A percentile compares a stretch with the other conserved stretches of the same genome.
These are phyloP conservation scores for Venturia carpophila DNA, from an alignment of 2,329 filamentous ascomycete genomes.

Conservation along the genomic window DNA sequence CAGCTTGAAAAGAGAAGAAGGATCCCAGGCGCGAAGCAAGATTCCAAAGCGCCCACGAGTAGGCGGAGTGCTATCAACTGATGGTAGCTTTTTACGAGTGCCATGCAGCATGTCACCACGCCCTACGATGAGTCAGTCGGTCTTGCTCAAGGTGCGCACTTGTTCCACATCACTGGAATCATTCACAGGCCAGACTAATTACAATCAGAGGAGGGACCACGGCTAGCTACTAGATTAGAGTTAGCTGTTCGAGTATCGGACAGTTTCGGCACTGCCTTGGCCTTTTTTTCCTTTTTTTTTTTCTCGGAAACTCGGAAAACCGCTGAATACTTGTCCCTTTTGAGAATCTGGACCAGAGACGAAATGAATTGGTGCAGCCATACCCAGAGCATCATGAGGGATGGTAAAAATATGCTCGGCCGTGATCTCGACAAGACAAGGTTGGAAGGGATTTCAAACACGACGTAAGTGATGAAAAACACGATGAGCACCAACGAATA, in stretches of 20 bases:
- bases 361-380: not conserved
- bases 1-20: constrained; percentile 49
- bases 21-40: constrained; percentile 41
- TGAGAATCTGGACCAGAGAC: too few relatives aligned
- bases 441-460: constrained; percentile 48
- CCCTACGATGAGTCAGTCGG: constrained; percentile 40
- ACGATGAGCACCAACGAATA: constrained; percentile 47
- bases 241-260: not conserved
- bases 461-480: constrained; percentile 41
- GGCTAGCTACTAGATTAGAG: not conserved
- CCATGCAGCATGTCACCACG: constrained; percentile 44
- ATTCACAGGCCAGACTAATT: not conserved
- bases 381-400: constrained; percentile 14
- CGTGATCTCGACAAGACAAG: constrained; percentile 44
- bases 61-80: constrained; percentile 47
- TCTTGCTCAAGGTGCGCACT: constrained; percentile 39
- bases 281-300: not conserved
- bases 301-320: not conserved
- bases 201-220: not conserved
- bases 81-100: constrained; percentile 39
- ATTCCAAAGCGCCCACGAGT: constrained; percentile 47
- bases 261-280: too few relatives aligned
- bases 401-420: constrained; percentile 42
- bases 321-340: not conserved
- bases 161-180: not conserved